Conservation (phyloP, 306 rosid species). For the Vachellia pachyceras region DNA sequence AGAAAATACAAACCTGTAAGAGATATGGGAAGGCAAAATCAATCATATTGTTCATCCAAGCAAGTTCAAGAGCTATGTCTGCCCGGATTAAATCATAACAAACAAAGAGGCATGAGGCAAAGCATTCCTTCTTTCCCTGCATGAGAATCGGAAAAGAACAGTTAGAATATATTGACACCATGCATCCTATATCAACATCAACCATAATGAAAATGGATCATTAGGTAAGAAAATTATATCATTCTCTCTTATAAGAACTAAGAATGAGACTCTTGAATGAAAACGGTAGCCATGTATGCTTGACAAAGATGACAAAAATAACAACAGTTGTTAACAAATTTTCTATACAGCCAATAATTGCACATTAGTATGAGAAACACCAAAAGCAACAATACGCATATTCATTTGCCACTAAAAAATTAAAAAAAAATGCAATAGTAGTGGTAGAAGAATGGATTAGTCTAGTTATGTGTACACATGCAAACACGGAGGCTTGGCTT, state of each 20-base stretch:
- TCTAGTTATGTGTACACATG: not conserved
- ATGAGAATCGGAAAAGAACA: constrained; percentile 35
- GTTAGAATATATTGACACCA: constrained; percentile 21
- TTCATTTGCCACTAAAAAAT: too few species aligned
- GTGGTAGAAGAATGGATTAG: too few species aligned
- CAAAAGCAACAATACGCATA: too few species aligned
- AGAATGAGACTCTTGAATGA: constrained; percentile 17
- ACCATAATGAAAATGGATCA: not conserved
- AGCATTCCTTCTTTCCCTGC: constrained; percentile 99
- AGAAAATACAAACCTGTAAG: constrained; percentile 69
- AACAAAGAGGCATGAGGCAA: constrained; percentile 97
- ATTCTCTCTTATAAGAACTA: constrained; percentile 7
- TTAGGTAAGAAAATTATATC: constrained; percentile 18
- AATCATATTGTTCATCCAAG: constrained; percentile 96
- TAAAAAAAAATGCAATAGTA: too few species aligned
- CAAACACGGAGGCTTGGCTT: not conserved
- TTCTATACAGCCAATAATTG: not conserved
- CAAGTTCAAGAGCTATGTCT: constrained; percentile 87
- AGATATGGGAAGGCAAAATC: constrained; percentile 99
- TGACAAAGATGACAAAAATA: constrained; percentile 5
- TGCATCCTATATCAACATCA: constrained; percentile 7
- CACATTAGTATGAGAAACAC: too few species aligned
- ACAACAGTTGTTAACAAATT: not conserved
- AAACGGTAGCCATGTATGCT: constrained; percentile 5
- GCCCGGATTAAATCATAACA: constrained; percentile 90